Percentiles rank a stretch among this genome's conserved stretches.
These are phyloP conservation scores for Lecanoromycetidae sp. DNA, from an alignment of 2,329 filamentous ascomycete genomes.

Conservation along the genomic window DNA sequence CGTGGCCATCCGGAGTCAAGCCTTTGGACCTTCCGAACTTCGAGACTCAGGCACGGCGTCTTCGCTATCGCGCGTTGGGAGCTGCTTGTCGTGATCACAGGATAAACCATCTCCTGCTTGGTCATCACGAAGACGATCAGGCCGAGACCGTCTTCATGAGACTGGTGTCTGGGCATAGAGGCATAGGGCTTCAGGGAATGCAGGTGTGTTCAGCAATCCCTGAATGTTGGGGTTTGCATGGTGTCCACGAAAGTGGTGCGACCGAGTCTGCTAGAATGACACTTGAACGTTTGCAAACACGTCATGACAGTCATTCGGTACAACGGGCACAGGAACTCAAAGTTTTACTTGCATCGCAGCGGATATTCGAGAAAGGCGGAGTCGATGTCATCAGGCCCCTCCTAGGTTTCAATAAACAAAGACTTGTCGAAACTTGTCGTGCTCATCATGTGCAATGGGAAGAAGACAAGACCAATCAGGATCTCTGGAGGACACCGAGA, in stretches of 20 bases:
- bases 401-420: constrained; percentile 30
- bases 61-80: constrained; percentile 63
- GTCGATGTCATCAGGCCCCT: constrained; percentile 58
- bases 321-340: background rate
- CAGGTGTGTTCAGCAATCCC: constrained; percentile 56
- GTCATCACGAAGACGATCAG: constrained; percentile 83
- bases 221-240: constrained; percentile 65
- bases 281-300: background rate
- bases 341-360: background rate
- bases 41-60: constrained; percentile 61
- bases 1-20: constrained; percentile 37
- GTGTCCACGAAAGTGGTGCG: constrained; percentile 55
- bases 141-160: constrained; percentile 82
- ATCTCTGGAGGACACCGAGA: constrained; percentile 62
- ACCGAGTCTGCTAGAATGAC: constrained; percentile 20
- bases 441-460: constrained; percentile 60
- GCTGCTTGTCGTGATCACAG: constrained; percentile 40
- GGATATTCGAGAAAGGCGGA: constrained; percentile 49
- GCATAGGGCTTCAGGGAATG: constrained; percentile 64
- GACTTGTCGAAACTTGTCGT: constrained; percentile 55
- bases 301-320: background rate
- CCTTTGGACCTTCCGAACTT: constrained; percentile 48
- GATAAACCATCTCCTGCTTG: constrained; percentile 57
- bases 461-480: constrained; percentile 72
- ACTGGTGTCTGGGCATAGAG: constrained; percentile 52